Conservation (phyloP, 1,284 basidiomycete genomes). For the Melanopsichium pennsylvanicum region DNA sequence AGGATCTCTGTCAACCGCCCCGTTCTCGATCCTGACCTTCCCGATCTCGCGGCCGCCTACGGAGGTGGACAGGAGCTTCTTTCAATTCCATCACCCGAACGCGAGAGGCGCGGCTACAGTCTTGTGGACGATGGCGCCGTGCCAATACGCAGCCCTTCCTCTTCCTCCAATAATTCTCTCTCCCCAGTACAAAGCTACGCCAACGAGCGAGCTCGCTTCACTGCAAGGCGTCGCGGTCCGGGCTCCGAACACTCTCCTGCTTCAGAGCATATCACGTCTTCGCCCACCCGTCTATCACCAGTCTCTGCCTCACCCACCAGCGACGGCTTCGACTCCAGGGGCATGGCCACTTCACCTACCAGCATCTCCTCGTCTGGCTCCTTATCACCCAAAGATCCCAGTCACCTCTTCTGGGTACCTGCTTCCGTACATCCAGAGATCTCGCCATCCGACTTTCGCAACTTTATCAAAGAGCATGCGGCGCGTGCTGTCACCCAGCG, state of each 20-base stretch:
- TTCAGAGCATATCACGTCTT: conserved; percentile 7
- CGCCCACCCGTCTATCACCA: conserved; percentile 16
- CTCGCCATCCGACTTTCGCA: conserved; percentile 92
- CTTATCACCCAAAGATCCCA: conserved; percentile 50
- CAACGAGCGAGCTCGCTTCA: conserved; percentile 48
- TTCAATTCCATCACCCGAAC: conserved; percentile 26
- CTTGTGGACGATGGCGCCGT: conserved; percentile 51
- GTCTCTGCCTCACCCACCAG: conserved; percentile 9
- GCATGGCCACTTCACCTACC: conserved; percentile 15
- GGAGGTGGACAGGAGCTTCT: conserved; percentile 50
- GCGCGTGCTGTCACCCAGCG: conserved; percentile 63
- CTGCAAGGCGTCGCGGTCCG: conserved; percentile 46
- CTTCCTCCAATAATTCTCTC: conserved; percentile 17
- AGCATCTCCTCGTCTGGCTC: conserved; percentile 19
- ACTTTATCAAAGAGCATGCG: conserved; percentile 92
- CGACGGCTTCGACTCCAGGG: conserved; percentile 21
- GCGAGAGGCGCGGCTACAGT: conserved; percentile 42
- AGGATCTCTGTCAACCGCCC: conserved; percentile 59
- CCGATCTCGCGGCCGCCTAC: conserved; percentile 53
- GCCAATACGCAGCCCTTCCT: conserved; percentile 28
- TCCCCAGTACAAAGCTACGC: conserved; percentile 8
- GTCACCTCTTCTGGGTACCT: conserved; percentile 93
- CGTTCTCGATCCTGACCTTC: conserved; percentile 63
- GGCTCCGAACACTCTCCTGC: conserved; percentile 31
- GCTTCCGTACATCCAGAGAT: conserved; percentile 95